Evolutionary conservation across 1,284 basidiomycete species (phyloP).

Genomic region (Microbotryomycetes sp.): DNA sequence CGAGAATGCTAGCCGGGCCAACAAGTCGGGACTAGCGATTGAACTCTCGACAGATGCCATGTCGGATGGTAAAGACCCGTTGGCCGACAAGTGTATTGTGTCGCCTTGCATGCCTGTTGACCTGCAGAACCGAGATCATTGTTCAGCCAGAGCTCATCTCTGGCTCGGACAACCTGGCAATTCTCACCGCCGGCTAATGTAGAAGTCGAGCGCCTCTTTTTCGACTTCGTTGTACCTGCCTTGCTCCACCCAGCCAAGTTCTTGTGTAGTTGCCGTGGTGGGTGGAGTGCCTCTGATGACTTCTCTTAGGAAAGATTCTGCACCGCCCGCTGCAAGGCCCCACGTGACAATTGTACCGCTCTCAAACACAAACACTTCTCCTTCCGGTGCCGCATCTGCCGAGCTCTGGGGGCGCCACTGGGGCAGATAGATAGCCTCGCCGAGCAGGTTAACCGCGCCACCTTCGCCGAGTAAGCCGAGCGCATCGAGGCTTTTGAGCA

Average conservation of each 20-base stretch:
- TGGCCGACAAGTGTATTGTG: constrained; percentile 12
- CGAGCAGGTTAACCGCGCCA: constrained; percentile 35
- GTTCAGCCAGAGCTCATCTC: neutral
- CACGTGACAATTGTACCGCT: constrained; percentile 33
- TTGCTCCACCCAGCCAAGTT: constrained; percentile 27
- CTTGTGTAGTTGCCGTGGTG: neutral
- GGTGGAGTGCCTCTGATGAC: constrained; percentile 16
- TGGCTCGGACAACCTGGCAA: neutral
- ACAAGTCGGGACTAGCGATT: constrained; percentile 25
- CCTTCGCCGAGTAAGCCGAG: constrained; percentile 23
- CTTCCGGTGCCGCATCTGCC: constrained; percentile 8
- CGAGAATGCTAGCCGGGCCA: constrained; percentile 32
- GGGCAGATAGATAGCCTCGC: constrained; percentile 34
- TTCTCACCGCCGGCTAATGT: constrained; percentile 20
- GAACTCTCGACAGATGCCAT: neutral
- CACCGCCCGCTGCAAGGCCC: constrained; percentile 16
- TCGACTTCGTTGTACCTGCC: constrained; percentile 31
- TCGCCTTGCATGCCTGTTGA: constrained; percentile 24
- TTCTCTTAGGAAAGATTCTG: constrained; percentile 24
- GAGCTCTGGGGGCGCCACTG: constrained; percentile 22
- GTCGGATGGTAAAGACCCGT: neutral
- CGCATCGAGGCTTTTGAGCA: constrained; percentile 23
- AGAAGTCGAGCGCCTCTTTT: constrained; percentile 33
- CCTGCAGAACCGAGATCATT: neutral
- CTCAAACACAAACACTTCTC: constrained; percentile 35